These are phyloP conservation scores for Elsinoe necatrix DNA, from an alignment of 2,329 filamentous ascomycete genomes.

Conservation along the genomic window DNA sequence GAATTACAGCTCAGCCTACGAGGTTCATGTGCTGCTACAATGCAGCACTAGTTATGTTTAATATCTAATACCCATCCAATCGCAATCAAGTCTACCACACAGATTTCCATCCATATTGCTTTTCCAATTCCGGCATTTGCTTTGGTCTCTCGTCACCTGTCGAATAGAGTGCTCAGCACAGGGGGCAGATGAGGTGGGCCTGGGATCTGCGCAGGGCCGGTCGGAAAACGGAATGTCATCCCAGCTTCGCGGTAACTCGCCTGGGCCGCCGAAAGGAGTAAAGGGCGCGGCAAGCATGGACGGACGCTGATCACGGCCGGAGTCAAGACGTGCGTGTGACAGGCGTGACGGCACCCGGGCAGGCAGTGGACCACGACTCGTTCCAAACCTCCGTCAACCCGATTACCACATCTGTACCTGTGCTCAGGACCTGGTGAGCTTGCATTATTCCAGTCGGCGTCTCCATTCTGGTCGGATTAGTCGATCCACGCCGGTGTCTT, in stretches of 20 bases:
- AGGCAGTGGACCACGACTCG: neutral
- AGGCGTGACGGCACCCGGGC: neutral
- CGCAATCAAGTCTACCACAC: neutral
- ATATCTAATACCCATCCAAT: conserved; percentile 14
- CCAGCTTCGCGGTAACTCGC: conserved; percentile 7
- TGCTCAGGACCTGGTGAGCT: neutral
- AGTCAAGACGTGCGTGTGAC: neutral
- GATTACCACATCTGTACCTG: neutral
- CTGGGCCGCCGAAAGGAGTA: neutral
- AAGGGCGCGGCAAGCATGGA: conserved; percentile 9
- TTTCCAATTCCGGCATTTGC: conserved; percentile 2
- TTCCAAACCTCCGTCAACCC: neutral
- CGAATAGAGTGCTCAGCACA: neutral
- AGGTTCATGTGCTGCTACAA: neutral
- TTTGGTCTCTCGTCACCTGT: neutral
- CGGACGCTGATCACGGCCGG: neutral
- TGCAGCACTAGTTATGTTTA: conserved; percentile 14
- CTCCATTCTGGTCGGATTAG: conserved; percentile 2
- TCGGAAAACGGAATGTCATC: conserved; percentile 7
- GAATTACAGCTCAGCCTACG: neutral
- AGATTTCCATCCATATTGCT: neutral
- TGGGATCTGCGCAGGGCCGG: conserved; percentile 9
- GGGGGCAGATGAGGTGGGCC: neutral
- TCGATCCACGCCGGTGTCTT: neutral
- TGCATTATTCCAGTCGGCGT: conserved; percentile 3